Percentiles rank a stretch among this genome's conserved stretches.
phyloP scores from a whole-genome alignment of 116 monocot species.

The Cymodocea nodosa region DNA sequence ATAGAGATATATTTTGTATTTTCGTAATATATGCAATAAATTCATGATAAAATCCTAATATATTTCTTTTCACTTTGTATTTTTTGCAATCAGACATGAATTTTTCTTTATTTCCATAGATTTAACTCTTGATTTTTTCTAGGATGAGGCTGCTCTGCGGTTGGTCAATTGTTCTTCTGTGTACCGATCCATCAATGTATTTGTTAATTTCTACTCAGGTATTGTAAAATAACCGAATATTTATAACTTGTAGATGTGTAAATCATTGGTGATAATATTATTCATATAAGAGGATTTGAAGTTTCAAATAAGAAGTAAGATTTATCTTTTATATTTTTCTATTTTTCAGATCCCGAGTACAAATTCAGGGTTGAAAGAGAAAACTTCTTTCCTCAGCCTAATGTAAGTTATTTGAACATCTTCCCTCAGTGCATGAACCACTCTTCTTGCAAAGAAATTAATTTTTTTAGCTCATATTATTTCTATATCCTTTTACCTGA shows the following conservation, averaged over 20 bases:
- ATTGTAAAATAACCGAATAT: not conserved
- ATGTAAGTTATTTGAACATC: conserved; percentile 33
- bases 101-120: not conserved
- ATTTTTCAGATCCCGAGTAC: conserved; percentile 73
- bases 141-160: conserved; percentile 82
- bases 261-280: too few species aligned
- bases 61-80: not conserved
- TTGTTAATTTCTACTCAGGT: conserved; percentile 95
- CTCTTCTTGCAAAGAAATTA: too few species aligned
- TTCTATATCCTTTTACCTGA: too few species aligned
- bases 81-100: not conserved
- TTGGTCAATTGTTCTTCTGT: conserved; percentile 57
- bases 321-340: conserved; percentile 1
- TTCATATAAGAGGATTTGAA: not conserved
- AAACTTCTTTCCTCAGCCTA: conserved; percentile 93
- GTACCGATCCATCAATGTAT: conserved; percentile 79
- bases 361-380: conserved; percentile 64
- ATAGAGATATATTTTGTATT: not conserved
- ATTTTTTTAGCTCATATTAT: too few species aligned
- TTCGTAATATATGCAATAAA: not conserved
- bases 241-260: not conserved
- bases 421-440: too few species aligned
- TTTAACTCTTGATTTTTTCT: conserved; percentile 6
- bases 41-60: not conserved
- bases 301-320: not conserved